Evolutionary conservation across 768 basidiomycete species (phyloP).

Genomic region (Collybiopsis confluens): DNA sequence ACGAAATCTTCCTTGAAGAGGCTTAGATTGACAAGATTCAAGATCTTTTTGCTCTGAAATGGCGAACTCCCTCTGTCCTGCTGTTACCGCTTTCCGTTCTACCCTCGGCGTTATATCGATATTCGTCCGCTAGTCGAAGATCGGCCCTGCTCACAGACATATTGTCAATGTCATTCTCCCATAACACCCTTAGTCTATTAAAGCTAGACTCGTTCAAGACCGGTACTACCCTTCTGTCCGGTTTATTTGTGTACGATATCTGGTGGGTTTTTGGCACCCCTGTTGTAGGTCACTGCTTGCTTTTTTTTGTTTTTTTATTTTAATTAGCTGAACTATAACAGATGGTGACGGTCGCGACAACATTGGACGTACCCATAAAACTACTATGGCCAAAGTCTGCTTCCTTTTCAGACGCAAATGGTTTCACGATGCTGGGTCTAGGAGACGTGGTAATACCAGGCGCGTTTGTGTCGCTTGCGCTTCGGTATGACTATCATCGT

Average conservation of each 20-base stretch:
- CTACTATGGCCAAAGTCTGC: slow-evolving; percentile 80
- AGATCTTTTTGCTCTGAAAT: slow-evolving; percentile 35
- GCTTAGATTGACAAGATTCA: slow-evolving; percentile 4
- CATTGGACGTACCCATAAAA: slow-evolving; percentile 90
- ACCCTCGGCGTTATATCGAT: slow-evolving; percentile 63
- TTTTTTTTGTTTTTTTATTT: not conserved
- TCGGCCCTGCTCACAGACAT: slow-evolving; percentile 77
- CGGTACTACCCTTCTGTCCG: slow-evolving; percentile 75
- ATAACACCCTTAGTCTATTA: slow-evolving; percentile 74
- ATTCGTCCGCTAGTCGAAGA: slow-evolving; percentile 38
- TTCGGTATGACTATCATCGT: slow-evolving; percentile 76
- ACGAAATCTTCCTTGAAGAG: not conserved
- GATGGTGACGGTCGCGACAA: slow-evolving; percentile 94
- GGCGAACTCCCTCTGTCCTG: slow-evolving; percentile 53
- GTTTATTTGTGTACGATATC: slow-evolving; percentile 89
- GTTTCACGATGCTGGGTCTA: slow-evolving; percentile 87
- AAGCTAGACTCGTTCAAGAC: slow-evolving; percentile 89
- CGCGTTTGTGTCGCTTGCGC: slow-evolving; percentile 71
- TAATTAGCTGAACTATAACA: slow-evolving; percentile 21
- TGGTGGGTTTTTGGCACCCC: slow-evolving; percentile 93
- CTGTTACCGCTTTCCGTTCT: slow-evolving; percentile 56
- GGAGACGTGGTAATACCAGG: slow-evolving; percentile 77
- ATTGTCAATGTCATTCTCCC: slow-evolving; percentile 71
- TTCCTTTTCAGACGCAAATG: slow-evolving; percentile 41
- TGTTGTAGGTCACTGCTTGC: slow-evolving; percentile 63